Conservation (phyloP, 257 asterid species). For the Solanum medicagineum region DNA sequence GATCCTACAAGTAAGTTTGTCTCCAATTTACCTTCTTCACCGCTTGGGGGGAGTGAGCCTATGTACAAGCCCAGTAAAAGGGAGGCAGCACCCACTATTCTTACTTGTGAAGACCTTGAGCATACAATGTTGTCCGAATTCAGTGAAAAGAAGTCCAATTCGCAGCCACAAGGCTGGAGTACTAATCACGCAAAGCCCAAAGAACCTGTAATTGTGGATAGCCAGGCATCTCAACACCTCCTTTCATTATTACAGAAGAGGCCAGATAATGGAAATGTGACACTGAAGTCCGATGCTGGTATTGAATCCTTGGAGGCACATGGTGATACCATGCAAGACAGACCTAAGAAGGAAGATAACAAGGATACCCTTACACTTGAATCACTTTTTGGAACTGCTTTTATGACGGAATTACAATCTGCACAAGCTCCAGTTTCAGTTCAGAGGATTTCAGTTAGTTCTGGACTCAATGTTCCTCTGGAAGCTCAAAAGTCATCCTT, state of each 20-base stretch:
- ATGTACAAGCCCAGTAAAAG: conserved; percentile 17
- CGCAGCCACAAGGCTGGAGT: conserved; percentile 27
- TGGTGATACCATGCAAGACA: conserved; percentile 10
- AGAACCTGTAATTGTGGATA: conserved; percentile 31
- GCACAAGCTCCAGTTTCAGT: conserved; percentile 78
- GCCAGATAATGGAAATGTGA: conserved; percentile 14
- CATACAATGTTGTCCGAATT: conserved; percentile 68
- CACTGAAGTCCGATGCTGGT: conserved; percentile 5
- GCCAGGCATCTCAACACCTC: conserved; percentile 60
- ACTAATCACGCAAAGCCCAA: conserved; percentile 13
- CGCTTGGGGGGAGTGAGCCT: conserved; percentile 34
- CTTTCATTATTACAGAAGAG: conserved; percentile 73
- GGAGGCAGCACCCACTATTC: conserved; percentile 35
- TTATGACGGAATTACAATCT: conserved; percentile 76
- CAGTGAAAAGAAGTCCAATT: conserved; percentile 22
- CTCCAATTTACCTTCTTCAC: conserved; percentile 21
- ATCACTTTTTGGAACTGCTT: conserved; percentile 84
- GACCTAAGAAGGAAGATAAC: conserved; percentile 35
- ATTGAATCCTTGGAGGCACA: conserved; percentile 16
- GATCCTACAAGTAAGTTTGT: conserved; percentile 15
- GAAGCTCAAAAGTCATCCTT: conserved; percentile 28
- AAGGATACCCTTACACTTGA: conserved; percentile 51
- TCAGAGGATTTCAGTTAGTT: conserved; percentile 42
- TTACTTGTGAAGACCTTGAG: conserved; percentile 94
- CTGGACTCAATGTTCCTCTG: conserved; percentile 22